Percentiles rank a stretch among this genome's conserved stretches.
phyloP scores from a whole-genome alignment of 371 early-diverging fungal species.

The Furculomyces boomerangus region DNA sequence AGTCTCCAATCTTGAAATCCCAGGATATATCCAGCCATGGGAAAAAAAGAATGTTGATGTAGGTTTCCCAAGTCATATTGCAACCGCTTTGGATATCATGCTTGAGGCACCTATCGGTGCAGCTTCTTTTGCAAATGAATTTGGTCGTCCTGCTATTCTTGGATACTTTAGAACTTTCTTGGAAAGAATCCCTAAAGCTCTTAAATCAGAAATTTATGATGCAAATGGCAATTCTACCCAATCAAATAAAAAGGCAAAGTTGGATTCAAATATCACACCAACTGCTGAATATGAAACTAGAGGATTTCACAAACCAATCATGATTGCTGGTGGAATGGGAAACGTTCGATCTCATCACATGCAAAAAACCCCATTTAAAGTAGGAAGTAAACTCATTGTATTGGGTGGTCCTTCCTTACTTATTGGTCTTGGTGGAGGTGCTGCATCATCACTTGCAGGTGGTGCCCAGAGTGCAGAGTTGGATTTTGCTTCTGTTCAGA shows the following conservation, averaged over 20 bases:
- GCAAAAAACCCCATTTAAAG: conserved; percentile 58
- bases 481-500: conserved; percentile 93
- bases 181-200: conserved; percentile 28
- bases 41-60: conserved; percentile 39
- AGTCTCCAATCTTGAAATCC: conserved; percentile 79
- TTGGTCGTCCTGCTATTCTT: conserved; percentile 84
- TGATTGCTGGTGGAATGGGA: conserved; percentile 96
- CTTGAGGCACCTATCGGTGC: conserved; percentile 90
- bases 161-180: conserved; percentile 94
- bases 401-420: conserved; percentile 94
- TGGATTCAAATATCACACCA: conserved; percentile 6
- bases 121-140: conserved; percentile 95
- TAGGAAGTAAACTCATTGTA: conserved; percentile 70
- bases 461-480: conserved; percentile 76
- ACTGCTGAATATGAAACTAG: conserved; percentile 38
- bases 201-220: conserved; percentile 5
- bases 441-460: conserved; percentile 84
- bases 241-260: too few species aligned
- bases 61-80: conserved; percentile 76
- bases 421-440: conserved; percentile 95
- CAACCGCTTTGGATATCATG: conserved; percentile 88
- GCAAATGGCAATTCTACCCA: conserved; percentile 2
- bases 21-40: conserved; percentile 82
- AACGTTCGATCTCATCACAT: conserved; percentile 71
- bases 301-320: conserved; percentile 96